A percentile compares a stretch with the other conserved stretches of the same genome.
Conservation (phyloP, 768 basidiomycete species). For the Tulasnella sp. region DNA sequence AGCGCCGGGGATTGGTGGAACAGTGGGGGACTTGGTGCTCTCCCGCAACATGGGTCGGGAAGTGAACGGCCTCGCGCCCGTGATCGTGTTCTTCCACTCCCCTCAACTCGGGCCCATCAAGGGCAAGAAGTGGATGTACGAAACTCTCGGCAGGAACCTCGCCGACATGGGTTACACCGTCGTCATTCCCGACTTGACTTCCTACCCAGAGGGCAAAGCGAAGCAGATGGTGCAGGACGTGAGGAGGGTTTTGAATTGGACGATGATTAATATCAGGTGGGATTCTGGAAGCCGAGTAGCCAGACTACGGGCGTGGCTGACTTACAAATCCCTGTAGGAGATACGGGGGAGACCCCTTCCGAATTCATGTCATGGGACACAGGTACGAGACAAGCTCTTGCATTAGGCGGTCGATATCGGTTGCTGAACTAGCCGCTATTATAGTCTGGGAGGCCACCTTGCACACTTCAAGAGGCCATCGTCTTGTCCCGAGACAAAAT, state of each 20-base stretch:
- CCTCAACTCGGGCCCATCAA: conserved; percentile 28
- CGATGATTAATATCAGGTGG: conserved; percentile 12
- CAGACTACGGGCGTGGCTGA: neutral
- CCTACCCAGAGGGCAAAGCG: conserved; percentile 22
- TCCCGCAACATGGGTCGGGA: neutral
- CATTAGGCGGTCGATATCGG: neutral
- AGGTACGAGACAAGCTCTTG: neutral
- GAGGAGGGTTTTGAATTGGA: conserved; percentile 29
- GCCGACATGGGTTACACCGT: conserved; percentile 27
- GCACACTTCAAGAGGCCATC: conserved; percentile 32
- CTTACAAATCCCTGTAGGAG: neutral
- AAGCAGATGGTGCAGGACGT: conserved; percentile 26
- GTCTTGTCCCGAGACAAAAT: conserved; percentile 30
- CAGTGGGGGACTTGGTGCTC: neutral
- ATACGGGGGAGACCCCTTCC: conserved; percentile 31
- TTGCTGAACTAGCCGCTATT: neutral
- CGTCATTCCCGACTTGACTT: conserved; percentile 29
- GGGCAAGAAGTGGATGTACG: conserved; percentile 30
- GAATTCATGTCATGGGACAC: conserved; percentile 32
- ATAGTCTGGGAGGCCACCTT: conserved; percentile 31
- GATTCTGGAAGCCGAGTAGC: neutral
- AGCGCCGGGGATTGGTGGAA: neutral
- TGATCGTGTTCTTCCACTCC: conserved; percentile 29
- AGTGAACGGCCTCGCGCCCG: neutral
- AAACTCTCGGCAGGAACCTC: conserved; percentile 28